Base-by-base conservation (phyloP, 2,329 filamentous ascomycete genomes). In the Penicillium sp. region DNA sequence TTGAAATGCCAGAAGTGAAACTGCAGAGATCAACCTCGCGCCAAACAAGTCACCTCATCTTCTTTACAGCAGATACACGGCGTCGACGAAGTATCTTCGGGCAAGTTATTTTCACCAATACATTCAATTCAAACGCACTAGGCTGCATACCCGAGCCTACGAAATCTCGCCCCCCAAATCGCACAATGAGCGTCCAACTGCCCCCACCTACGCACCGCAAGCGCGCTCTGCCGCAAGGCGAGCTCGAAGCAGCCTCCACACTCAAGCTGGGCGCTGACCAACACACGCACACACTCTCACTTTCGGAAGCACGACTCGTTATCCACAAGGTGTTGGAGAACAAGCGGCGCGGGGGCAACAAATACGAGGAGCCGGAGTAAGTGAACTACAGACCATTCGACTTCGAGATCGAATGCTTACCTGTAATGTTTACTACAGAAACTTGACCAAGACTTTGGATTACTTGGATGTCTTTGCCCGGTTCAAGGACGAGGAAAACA, bases 381-480 rank as follows among this genome's bases (percentile, higher is more conserved):
- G 87, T 79, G 36, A n/a, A 43, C 19, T 44, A 55, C 41, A 39
- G 49, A 53, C 23, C 48, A 47, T 39, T 43, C 33, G 36, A 49
- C 19, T 7, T 48, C 9, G 23, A 48, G 12, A 38, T 36, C 33
- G 29, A 39, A 48, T 38, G 15, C 39, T 60, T 23, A 61, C 53
- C 17, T 33, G 27, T 29, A 15, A 45, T 48, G 21, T 17, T 17
- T 33, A 42, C 10, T 49, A 43, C 55, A 77, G 74, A 50, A 92
- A 93, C 75, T 83, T 96, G 56, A 87, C 86, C 62, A 93, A 96
- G 75, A 97, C 93, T 27, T 84, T 92, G 64, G 91, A 93, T 71
- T 97, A 99, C 77, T 86, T 97, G 53, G 92, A 96, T 69, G 87
- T 92, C 62, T 99, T 99, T 77, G 89, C 93, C 19, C 90, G 94